These are phyloP conservation scores for Erythrobasidium hasegawianum DNA, from an alignment of 1,284 basidiomycete genomes.

Conservation along the genomic window DNA sequence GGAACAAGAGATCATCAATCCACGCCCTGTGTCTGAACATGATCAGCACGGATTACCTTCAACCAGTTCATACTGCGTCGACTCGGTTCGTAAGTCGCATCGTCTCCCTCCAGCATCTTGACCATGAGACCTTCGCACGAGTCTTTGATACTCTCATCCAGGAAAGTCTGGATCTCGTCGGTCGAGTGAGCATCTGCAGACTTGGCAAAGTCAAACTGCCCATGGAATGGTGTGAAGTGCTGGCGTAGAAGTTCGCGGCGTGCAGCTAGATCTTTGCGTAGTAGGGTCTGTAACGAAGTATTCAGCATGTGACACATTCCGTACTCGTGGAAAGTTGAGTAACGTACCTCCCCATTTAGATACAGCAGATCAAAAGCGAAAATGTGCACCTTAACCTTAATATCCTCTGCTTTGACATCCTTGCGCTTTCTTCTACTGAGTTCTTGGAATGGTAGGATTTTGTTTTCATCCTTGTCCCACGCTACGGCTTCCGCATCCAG, in stretches of 20 bases:
- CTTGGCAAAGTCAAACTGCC: constrained; percentile 91
- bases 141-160: constrained; percentile 94
- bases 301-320: constrained; percentile 22
- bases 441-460: constrained; percentile 95
- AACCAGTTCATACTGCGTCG: constrained; percentile 95
- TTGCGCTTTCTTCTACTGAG: constrained; percentile 92
- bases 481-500: constrained; percentile 96
- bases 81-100: constrained; percentile 92
- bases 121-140: constrained; percentile 99
- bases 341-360: constrained; percentile 80
- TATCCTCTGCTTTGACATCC: constrained; percentile 93
- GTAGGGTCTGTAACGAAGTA: constrained; percentile 42
- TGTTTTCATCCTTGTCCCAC: constrained; percentile 70
- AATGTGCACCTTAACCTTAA: constrained; percentile 90
- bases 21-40: not conserved
- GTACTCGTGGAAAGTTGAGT: constrained; percentile 10
- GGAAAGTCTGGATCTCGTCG: constrained; percentile 90
- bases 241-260: constrained; percentile 71
- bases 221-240: constrained; percentile 75
- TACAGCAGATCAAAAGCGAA: constrained; percentile 95
- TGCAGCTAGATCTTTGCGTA: constrained; percentile 62
- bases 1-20: not conserved
- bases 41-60: constrained; percentile 60
- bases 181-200: constrained; percentile 82
- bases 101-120: constrained; percentile 89